These are phyloP conservation scores for Ligustrum vulgare DNA, from an alignment of 257 asterid species.

Conservation along the genomic window DNA sequence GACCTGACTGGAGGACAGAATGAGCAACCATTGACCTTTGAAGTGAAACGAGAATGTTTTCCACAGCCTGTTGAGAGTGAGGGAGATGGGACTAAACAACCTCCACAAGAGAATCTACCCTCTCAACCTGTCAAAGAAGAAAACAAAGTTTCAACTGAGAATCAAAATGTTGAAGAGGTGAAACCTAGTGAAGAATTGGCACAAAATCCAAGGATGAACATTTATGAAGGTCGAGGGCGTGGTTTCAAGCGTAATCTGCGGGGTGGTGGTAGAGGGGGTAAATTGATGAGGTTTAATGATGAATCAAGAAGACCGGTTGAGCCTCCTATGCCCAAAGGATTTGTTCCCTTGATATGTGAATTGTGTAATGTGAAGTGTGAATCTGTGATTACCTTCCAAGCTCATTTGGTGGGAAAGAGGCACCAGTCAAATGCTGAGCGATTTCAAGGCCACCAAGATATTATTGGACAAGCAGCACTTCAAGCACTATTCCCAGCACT, in stretches of 20 bases:
- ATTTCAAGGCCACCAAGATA: constrained; percentile 42
- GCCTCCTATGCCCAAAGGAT: constrained; percentile 50
- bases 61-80: constrained; percentile 29
- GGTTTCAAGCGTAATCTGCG: constrained; percentile 43
- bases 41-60: constrained; percentile 30
- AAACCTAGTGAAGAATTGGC: constrained; percentile 28
- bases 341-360: constrained; percentile 57
- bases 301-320: constrained; percentile 33
- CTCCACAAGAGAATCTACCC: constrained; percentile 30
- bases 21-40: constrained; percentile 27
- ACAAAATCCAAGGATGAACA: constrained; percentile 19
- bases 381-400: constrained; percentile 51
- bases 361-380: constrained; percentile 58
- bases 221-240: constrained; percentile 30
- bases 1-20: constrained; percentile 25
- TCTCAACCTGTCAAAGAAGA: constrained; percentile 31
- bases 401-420: constrained; percentile 65
- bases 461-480: constrained; percentile 45
- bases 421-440: constrained; percentile 57
- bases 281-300: constrained; percentile 29
- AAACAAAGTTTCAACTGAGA: constrained; percentile 30
- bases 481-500: constrained; percentile 40
- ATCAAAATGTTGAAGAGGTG: constrained; percentile 35
- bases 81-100: constrained; percentile 25
- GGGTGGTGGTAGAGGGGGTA: constrained; percentile 43